These are phyloP conservation scores for Grammothele lineata DNA, from an alignment of 768 basidiomycete species.

Conservation along the genomic window DNA sequence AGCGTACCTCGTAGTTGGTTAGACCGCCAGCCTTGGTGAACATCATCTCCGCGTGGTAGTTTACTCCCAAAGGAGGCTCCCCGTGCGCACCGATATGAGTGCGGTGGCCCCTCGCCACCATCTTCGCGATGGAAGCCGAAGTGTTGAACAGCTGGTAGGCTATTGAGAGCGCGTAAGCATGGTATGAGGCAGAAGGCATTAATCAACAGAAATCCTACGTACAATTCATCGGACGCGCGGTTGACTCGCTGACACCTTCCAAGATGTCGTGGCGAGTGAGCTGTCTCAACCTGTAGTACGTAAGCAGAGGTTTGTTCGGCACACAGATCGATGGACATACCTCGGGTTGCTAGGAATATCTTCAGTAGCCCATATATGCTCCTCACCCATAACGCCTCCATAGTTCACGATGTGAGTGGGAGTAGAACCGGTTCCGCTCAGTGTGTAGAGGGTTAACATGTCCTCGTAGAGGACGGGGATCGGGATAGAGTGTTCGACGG, in stretches of 20 bases:
- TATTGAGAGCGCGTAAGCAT: slow-evolving; percentile 20
- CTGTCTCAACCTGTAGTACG: slow-evolving; percentile 45
- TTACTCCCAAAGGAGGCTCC: slow-evolving; percentile 63
- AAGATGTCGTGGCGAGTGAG: slow-evolving; percentile 65
- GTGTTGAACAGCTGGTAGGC: slow-evolving; percentile 68
- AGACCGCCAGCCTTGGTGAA: slow-evolving; percentile 62
- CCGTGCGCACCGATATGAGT: slow-evolving; percentile 74
- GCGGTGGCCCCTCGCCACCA: slow-evolving; percentile 59
- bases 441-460: slow-evolving; percentile 53
- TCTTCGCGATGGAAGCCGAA: slow-evolving; percentile 61
- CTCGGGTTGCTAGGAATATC: slow-evolving; percentile 68
- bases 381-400: slow-evolving; percentile 67
- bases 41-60: slow-evolving; percentile 73
- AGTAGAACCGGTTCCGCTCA: slow-evolving; percentile 68
- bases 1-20: slow-evolving; percentile 60
- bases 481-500: slow-evolving; percentile 68
- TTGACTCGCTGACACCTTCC: slow-evolving; percentile 56
- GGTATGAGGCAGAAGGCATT: background rate
- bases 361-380: slow-evolving; percentile 59
- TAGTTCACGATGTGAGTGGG: slow-evolving; percentile 78
- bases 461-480: slow-evolving; percentile 65
- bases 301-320: background rate
- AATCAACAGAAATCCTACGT: too few species aligned
- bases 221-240: slow-evolving; percentile 57
- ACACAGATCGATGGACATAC: slow-evolving; percentile 31